phyloP scores from a whole-genome alignment of 2,329 filamentous ascomycete genomes.

The Coccinonectria pachysandricola region DNA sequence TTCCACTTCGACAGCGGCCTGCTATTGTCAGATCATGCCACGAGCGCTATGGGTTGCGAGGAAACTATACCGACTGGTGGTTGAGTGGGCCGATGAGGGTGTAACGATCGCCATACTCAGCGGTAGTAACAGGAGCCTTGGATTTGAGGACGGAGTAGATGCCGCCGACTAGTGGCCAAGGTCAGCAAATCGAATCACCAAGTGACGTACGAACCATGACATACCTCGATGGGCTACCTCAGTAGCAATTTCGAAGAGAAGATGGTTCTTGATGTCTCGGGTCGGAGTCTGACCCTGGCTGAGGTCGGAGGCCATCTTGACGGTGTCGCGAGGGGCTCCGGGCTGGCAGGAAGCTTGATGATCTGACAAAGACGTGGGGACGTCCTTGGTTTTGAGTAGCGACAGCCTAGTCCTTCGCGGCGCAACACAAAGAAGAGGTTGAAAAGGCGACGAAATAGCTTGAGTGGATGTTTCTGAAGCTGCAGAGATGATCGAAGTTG shows the following conservation, averaged over 20 bases:
- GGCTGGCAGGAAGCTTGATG: too few relatives aligned
- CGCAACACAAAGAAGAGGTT: too few relatives aligned
- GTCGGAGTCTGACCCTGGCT: conserved; percentile 33
- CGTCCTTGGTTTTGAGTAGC: too few relatives aligned
- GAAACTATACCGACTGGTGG: conserved; percentile 64
- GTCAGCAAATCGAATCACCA: too few relatives aligned
- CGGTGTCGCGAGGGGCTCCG: too few relatives aligned
- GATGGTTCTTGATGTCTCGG: conserved; percentile 83
- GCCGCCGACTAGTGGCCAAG: conserved; percentile 80
- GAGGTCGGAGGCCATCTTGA: conserved; percentile 36
- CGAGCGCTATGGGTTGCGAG: not conserved
- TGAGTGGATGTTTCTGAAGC: conserved; percentile 13
- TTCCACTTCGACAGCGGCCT: conserved; percentile 98
- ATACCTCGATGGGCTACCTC: conserved; percentile 93
- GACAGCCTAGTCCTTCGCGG: too few relatives aligned
- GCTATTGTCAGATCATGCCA: conserved; percentile 5
- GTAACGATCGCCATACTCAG: conserved; percentile 96
- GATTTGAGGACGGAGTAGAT: conserved; percentile 99
- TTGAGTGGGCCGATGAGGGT: conserved; percentile 92
- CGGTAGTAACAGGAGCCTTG: conserved; percentile 93
- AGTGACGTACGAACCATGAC: conserved; percentile 19
- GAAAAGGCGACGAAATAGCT: conserved; percentile 5
- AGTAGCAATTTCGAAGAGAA: conserved; percentile 93
- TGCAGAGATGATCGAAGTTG: conserved; percentile 11
- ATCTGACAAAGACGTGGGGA: too few relatives aligned